A percentile compares a stretch with the other conserved stretches of the same genome.
These are phyloP conservation scores for Pythium aphanidermatum DNA, from an alignment of 352 stramenopile species.

Conservation along the genomic window DNA sequence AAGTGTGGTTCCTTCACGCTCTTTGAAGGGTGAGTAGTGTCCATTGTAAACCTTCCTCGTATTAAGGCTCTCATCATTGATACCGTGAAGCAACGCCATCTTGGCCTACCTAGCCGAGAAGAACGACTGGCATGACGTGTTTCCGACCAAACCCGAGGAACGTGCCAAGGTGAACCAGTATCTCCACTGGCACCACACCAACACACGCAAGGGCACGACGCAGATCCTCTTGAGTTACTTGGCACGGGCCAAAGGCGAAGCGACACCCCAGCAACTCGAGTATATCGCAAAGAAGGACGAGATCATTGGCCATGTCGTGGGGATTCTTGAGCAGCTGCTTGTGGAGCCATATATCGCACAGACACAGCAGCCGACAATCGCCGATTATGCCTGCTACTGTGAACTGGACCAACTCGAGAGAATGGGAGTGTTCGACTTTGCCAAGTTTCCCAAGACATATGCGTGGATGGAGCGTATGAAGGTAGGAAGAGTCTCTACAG, in stretches of 20 bases:
- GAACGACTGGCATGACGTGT: slow-evolving; percentile 41
- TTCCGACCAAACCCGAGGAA: slow-evolving; percentile 28
- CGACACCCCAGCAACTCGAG: slow-evolving; percentile 5
- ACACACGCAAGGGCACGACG: slow-evolving; percentile 32
- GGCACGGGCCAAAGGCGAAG: neutral
- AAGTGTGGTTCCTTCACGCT: too few species aligned
- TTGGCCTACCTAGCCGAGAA: slow-evolving; percentile 45
- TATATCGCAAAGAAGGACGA: slow-evolving; percentile 10
- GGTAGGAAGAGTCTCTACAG: too few species aligned
- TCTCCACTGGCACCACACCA: slow-evolving; percentile 73
- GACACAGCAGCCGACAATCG: slow-evolving; percentile 48
- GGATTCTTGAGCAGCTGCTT: slow-evolving; percentile 12
- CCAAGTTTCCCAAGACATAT: slow-evolving; percentile 8
- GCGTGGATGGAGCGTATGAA: slow-evolving; percentile 22
- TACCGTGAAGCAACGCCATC: slow-evolving; percentile 30
- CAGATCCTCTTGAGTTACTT: slow-evolving; percentile 5
- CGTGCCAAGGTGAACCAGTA: slow-evolving; percentile 60
- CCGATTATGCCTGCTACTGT: slow-evolving; percentile 50
- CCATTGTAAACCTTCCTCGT: too few species aligned
- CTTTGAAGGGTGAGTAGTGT: slow-evolving; percentile 31
- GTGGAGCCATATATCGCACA: slow-evolving; percentile 38
- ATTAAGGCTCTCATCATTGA: too few species aligned
- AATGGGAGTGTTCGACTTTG: slow-evolving; percentile 39
- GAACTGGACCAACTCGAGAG: slow-evolving; percentile 58
- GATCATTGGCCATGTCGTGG: slow-evolving; percentile 3